phyloP scores from a whole-genome alignment of 2,329 filamentous ascomycete genomes.

The Aspergillus nomiae region DNA sequence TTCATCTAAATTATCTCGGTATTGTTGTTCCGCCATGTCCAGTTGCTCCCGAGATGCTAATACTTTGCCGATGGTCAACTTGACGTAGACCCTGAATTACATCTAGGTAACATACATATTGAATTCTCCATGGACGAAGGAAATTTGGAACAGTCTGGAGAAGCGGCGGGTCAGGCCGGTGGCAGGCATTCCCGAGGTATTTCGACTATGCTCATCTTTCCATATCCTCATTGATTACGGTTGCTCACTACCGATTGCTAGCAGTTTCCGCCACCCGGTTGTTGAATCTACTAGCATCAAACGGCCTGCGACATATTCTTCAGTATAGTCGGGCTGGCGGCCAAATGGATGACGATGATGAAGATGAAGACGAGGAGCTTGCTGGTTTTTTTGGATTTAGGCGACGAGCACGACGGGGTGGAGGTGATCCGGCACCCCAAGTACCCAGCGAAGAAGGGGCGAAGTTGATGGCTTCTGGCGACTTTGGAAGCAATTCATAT shows the following conservation, averaged over 20 bases:
- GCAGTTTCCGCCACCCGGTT: slow-evolving; percentile 47
- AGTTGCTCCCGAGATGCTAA: neutral
- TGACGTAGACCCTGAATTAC: slow-evolving; percentile 19
- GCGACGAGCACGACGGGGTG: slow-evolving; percentile 47
- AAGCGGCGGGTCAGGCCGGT: slow-evolving; percentile 10
- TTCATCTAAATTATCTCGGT: slow-evolving; percentile 13
- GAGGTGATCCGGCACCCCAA: slow-evolving; percentile 68
- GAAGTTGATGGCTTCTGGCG: slow-evolving; percentile 78
- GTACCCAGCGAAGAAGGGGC: slow-evolving; percentile 77
- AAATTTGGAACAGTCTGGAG: slow-evolving; percentile 18
- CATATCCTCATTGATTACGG: neutral
- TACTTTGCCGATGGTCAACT: neutral
- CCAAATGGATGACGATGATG: slow-evolving; percentile 30
- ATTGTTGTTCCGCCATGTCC: slow-evolving; percentile 7
- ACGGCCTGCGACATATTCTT: slow-evolving; percentile 57
- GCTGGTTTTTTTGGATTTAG: slow-evolving; percentile 43
- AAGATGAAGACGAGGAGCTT: slow-evolving; percentile 34
- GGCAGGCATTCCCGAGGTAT: slow-evolving; percentile 28
- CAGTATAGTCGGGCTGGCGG: slow-evolving; percentile 31
- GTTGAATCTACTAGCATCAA: slow-evolving; percentile 56
- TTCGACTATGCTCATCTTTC: neutral
- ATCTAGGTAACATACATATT: slow-evolving; percentile 30
- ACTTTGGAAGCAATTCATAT: slow-evolving; percentile 72
- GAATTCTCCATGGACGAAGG: slow-evolving; percentile 31
- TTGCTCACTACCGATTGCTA: neutral